These are phyloP conservation scores for Microstegium vimineum DNA, from an alignment of 176 grass and related monocot genomes.

Conservation along the genomic window DNA sequence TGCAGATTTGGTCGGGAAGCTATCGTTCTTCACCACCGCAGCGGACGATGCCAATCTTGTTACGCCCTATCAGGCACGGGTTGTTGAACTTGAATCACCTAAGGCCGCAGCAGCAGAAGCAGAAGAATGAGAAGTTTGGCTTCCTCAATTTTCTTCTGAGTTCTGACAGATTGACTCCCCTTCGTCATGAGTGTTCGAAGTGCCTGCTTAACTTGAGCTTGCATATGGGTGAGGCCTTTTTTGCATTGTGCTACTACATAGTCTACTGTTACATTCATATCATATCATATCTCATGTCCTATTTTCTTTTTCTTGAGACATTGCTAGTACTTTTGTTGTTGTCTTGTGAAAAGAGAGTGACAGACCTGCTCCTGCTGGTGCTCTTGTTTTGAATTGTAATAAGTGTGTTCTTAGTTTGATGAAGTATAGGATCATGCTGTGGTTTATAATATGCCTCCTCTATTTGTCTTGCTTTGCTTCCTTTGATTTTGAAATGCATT, in stretches of 20 bases:
- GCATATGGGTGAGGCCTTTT: conserved; percentile 17
- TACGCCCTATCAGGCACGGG: conserved; percentile 34
- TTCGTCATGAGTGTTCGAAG: conserved; percentile 13
- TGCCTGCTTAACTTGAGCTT: conserved; percentile 40
- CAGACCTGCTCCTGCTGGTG: not conserved
- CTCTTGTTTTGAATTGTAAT: too few relatives aligned
- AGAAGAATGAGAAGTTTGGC: not conserved
- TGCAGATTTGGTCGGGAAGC: conserved; percentile 51
- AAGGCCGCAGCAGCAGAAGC: not conserved
- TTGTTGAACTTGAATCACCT: conserved; percentile 29
- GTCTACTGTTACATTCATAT: conserved; percentile 29
- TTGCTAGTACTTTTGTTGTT: conserved; percentile 23
- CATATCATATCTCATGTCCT: too few relatives aligned
- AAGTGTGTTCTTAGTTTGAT: not conserved
- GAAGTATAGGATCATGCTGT: conserved; percentile 26
- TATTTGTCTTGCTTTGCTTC: not conserved
- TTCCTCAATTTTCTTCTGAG: not conserved
- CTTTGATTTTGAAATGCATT: conserved; percentile 6
- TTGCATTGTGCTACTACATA: conserved; percentile 26
- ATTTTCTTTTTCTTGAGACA: too few relatives aligned
- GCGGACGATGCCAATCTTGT: conserved; percentile 2
- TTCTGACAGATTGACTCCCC: not conserved
- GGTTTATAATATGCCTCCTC: not conserved
- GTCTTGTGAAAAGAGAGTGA: not conserved
- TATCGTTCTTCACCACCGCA: conserved; percentile 45